These are phyloP conservation scores for Neltuma alba DNA, from an alignment of 306 rosid genomes.

Conservation along the genomic window DNA sequence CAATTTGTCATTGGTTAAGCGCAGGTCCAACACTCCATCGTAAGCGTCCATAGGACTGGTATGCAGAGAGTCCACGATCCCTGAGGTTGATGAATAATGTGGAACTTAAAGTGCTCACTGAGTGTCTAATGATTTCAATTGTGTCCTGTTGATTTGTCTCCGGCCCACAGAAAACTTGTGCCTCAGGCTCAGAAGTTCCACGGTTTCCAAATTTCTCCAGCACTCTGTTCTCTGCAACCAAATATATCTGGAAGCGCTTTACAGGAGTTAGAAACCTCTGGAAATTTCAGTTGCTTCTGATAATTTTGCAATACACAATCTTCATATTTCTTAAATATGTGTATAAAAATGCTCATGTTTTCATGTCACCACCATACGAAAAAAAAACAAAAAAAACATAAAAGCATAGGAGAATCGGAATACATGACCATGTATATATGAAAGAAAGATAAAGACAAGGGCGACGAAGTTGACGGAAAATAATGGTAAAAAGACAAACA, in stretches of 20 bases:
- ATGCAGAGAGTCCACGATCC: slow-evolving; percentile 72
- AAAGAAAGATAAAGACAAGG: no score
- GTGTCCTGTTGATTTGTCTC: slow-evolving; percentile 47
- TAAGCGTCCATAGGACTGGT: slow-evolving; percentile 44
- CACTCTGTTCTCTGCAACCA: slow-evolving; percentile 74
- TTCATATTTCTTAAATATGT: no score
- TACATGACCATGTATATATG: no score
- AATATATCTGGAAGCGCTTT: slow-evolving; percentile 57
- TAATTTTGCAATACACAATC: background rate
- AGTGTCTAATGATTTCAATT: slow-evolving; percentile 61
- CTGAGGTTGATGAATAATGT: slow-evolving; percentile 54
- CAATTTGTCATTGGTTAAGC: slow-evolving; percentile 58
- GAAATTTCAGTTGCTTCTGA: background rate
- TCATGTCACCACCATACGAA: no score
- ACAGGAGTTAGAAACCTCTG: slow-evolving; percentile 2
- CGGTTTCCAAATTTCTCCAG: slow-evolving; percentile 47
- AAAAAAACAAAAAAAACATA: no score
- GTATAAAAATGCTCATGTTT: no score
- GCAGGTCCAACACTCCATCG: slow-evolving; percentile 81
- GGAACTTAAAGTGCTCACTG: slow-evolving; percentile 65
- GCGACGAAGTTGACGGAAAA: background rate
- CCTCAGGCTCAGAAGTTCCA: slow-evolving; percentile 47
- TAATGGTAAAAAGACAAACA: background rate
- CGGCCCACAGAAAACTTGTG: slow-evolving; percentile 52
- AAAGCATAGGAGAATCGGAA: no score